Conservation (phyloP, 192 early-diverging fungal species). For the Polychytrium aggregatum region DNA sequence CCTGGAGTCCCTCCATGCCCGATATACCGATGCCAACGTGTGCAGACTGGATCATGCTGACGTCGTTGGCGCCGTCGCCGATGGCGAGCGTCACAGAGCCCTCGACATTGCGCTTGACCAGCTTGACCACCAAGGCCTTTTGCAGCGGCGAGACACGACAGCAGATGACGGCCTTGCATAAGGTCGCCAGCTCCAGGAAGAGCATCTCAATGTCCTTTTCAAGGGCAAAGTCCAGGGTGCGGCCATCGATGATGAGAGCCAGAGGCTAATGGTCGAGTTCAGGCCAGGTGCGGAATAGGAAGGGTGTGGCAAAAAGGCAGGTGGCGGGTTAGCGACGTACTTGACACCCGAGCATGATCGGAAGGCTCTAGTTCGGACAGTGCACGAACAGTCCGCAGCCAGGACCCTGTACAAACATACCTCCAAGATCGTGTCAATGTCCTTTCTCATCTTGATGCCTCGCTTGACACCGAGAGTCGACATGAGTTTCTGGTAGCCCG, state of each 20-base stretch:
- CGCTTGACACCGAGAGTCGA: too few relatives aligned
- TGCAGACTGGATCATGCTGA: conserved; percentile 98
- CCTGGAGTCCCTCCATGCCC: conserved; percentile 93
- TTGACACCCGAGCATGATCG: too few relatives aligned
- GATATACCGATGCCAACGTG: conserved; percentile 97
- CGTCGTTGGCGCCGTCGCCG: conserved; percentile 98
- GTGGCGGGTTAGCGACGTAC: too few relatives aligned
- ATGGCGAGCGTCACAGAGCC: conserved; percentile 83
- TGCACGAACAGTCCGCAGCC: too few relatives aligned
- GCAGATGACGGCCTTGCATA: conserved; percentile 93
- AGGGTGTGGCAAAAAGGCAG: too few relatives aligned
- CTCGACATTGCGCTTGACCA: conserved; percentile 81
- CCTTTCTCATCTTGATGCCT: too few relatives aligned
- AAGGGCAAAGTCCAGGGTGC: conserved; percentile 81
- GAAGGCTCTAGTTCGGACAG: too few relatives aligned
- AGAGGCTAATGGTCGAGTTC: conserved; percentile 47
- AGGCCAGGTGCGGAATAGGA: too few relatives aligned
- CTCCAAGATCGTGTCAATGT: too few relatives aligned
- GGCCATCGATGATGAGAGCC: conserved; percentile 92
- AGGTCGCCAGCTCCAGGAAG: conserved; percentile 81
- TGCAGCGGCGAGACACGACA: conserved; percentile 97
- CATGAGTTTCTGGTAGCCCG: too few relatives aligned
- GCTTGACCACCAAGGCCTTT: conserved; percentile 94
- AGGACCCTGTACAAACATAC: too few relatives aligned
- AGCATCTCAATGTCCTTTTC: conserved; percentile 51